A percentile compares a stretch with the other conserved stretches of the same genome.
Evolutionary conservation across 495 filamentous ascomycete genomes (phyloP).

Genomic region (Penicillium chermesinum): DNA sequence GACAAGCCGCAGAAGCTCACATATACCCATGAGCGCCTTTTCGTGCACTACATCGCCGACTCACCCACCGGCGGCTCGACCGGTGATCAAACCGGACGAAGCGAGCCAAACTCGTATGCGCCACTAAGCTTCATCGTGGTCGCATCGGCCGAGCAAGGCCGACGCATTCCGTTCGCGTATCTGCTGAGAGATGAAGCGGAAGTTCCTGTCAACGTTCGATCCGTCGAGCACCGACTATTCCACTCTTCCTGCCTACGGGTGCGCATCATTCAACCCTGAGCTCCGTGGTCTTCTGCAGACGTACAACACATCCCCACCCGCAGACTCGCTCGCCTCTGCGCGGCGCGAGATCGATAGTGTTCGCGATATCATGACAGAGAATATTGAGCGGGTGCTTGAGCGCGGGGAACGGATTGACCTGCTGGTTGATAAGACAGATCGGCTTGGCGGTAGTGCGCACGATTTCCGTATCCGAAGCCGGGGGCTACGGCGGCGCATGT

Average conservation of each 20-base stretch:
- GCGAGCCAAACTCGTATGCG: constrained; percentile 54
- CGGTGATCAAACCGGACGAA: constrained; percentile 21
- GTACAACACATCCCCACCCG: constrained; percentile 72
- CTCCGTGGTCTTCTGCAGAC: constrained; percentile 76
- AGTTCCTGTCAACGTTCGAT: constrained; percentile 71
- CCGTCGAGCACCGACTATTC: constrained; percentile 67
- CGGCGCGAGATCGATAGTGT: constrained; percentile 90
- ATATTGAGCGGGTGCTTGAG: constrained; percentile 94
- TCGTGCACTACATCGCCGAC: constrained; percentile 93
- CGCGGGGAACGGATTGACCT: constrained; percentile 91
- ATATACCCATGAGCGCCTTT: constrained; percentile 83
- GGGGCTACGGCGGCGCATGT: constrained; percentile 87
- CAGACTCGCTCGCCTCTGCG: constrained; percentile 80
- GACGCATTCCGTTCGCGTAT: constrained; percentile 88
- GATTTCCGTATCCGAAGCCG: constrained; percentile 85
- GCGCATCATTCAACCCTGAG: constrained; percentile 75
- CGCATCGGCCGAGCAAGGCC: constrained; percentile 67
- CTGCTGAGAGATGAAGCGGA: constrained; percentile 85
- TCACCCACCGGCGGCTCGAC: constrained; percentile 59
- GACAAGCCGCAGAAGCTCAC: constrained; percentile 78
- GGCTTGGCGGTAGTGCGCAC: constrained; percentile 75
- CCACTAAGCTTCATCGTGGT: constrained; percentile 85
- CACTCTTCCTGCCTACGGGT: constrained; percentile 80
- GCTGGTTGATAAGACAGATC: constrained; percentile 95
- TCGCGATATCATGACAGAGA: constrained; percentile 94